Base-by-base conservation (phyloP, 495 filamentous ascomycete genomes). In the Apiosordaria backusii region DNA sequence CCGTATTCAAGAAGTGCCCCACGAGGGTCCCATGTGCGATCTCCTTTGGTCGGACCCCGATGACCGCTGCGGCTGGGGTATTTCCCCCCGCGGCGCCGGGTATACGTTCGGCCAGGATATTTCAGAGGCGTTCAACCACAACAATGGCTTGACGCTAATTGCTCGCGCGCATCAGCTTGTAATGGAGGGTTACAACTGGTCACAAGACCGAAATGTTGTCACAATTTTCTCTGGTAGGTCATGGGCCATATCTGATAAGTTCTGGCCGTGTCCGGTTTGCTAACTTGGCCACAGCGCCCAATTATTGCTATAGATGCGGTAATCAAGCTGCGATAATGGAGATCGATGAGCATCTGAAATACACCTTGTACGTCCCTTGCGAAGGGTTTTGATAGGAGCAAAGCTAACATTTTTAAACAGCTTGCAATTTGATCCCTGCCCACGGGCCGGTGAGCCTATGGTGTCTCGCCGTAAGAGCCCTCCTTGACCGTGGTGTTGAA, bases 321-420 rank as follows among this genome's bases (percentile, higher is more conserved):
- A 99, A 99, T 80, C 95, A 99, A 80, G 95, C 95, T 60, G 95
- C 95, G 10, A 99, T 99, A 78, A 99, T 99, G 95, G 95, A 99
- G 79, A 99, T 99, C 78, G 95, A 99, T 68, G 95, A 99, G 80
- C 93, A 99, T 79, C 81, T 99, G 78, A 98, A 99, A 83, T 99
- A 98, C 78, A 99, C 95, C 73, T 99, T 99, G 95, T 99, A 86
- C 80, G 92, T 89, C 53, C 5, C 10, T 55, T 24, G n/a, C 22
- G n/a, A 6, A 55, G 53, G 18, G 18, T 4, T 21, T 16, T 55
- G 53, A n/a, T n/a, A 55, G 53, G n/a, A 21, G 53, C 53, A 55
- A 55, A 16, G 21, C 57, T 59, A 59, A 59, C 15, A 59, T 27
- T 50, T 50, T 69, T n/a, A n/a, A n/a, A 22, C 71, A 99, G 95